Base-by-base conservation (phyloP, 768 basidiomycete species). In the Naganishia kalamii region DNA sequence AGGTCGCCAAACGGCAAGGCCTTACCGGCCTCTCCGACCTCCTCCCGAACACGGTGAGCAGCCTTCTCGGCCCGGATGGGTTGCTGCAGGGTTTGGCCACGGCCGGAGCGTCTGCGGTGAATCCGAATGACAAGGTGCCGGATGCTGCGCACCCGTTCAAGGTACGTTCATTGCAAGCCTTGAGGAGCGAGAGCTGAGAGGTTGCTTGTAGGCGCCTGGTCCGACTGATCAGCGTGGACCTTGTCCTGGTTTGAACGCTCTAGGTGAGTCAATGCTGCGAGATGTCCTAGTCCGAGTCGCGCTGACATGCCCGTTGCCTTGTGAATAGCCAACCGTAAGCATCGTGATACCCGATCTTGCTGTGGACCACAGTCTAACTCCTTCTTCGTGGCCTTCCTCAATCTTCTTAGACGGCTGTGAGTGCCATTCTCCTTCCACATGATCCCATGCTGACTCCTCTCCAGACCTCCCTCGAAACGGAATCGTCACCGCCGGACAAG, bases 61-160 rank as follows among this genome's bases (percentile, higher is more conserved):
- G 33, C 19, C 60, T 68, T 3, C 37, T 48, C 4, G 57, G 57
- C 21, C 46, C 43, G 17, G 67, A 63, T 3, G 64, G 64, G 29
- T 63, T 68, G 8, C 52, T 68, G 5, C 52, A 68, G 17, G 66
- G 66, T 59, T 52, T 68, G 5, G 11, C 59, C 23, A 62, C 52
- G 13, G 27, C 30, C 44, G 37, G 63, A 1, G 66, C 60, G 2
- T n/a, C 49, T 4, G 43, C 35, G 17, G 32, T 62, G 44, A 27
- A 41, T 17, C 50, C 43, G 13, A 21, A 25, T 13, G 40, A 63
- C 51, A 64, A 62, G 29, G 37, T 63, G 11, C 66, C 66, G n/a
- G 66, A 68, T 64, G 66, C 66, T 10, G 54, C 62, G 13, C 66
- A 68, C 43, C 66, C 66, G 23, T 68, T 68, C 46, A n/a, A 35